Evolutionary conservation across 2,329 filamentous ascomycete species (phyloP), one percentile per base, ranked within the genome.

Genomic region (Fusarium sp.): DNA sequence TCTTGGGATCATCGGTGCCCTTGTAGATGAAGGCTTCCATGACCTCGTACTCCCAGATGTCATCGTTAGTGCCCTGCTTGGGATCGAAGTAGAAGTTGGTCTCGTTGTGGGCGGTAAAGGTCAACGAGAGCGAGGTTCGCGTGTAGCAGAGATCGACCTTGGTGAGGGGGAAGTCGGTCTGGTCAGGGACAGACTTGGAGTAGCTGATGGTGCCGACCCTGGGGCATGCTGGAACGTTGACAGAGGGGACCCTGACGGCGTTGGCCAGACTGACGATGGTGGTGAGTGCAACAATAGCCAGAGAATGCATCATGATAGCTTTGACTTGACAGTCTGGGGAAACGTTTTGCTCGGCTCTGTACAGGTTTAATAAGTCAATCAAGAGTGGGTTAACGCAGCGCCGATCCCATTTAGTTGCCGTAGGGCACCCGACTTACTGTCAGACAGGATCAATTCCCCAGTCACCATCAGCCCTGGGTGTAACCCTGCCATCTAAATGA

Each of bases 21-120:
- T 78, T 82, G 75, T 84, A 81, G 70, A 88, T 82, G 74, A 88
- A 88, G 13, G 83, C 83, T 74, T 88, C 87, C 84, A 88, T 86
- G 38, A 88, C 86, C 71, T 88, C 85, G 75, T 88, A 88, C 63
- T 82, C 74, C 81, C 83, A 88, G 59, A 88, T 85, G 52, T 84
- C 80, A 58, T 84, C 85, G 69, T 88, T 88, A 50, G 82, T 87
- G 63, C 77, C 81, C 54, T 85, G 82, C 29, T 73, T 80, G 20
- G 78, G 74, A 75, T 87, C 83, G 79, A 83, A 88, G 80, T 82
- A 87, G 74, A 85, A 88, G 76, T 83, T 82, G 45, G 80, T 83
- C 79, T 88, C 86, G 47, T 86, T 80, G 61, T 81, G 76, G 5
- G 86, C 86, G 3, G 80, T 86, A 70, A 88, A 87, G 5, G 79